phyloP scores from a whole-genome alignment of 305 asterid species.

The Stenogyne calaminthoides region DNA sequence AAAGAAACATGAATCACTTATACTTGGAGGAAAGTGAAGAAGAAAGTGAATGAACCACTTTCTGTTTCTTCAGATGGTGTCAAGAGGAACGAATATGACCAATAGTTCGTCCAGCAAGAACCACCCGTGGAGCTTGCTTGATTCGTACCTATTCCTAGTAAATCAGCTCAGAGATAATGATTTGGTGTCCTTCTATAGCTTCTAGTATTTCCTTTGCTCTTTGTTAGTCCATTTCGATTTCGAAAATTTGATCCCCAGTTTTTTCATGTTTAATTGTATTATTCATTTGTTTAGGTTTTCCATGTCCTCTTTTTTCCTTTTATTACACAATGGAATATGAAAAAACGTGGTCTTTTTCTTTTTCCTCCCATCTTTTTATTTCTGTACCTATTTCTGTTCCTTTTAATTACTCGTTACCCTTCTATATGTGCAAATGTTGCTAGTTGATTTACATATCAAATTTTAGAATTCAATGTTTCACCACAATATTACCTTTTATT shows the following conservation, averaged over 20 bases:
- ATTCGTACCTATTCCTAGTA: not conserved
- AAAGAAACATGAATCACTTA: constrained; percentile 81
- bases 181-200: not conserved
- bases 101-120: not conserved
- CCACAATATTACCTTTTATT: too few species aligned
- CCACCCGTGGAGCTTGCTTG: not conserved
- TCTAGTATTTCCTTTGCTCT: not conserved
- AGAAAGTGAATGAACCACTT: constrained; percentile 53
- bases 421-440: not conserved
- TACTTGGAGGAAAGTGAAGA: constrained; percentile 58
- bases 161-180: not conserved
- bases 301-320: not conserved
- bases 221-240: not conserved
- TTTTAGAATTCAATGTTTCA: too few species aligned
- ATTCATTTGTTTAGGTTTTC: not conserved
- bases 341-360: not conserved
- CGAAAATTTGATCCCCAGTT: not conserved
- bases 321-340: not conserved
- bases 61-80: not conserved
- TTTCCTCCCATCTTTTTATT: not conserved
- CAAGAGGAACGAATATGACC: too few species aligned
- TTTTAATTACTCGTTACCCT: not conserved
- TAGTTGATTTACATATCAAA: too few species aligned
- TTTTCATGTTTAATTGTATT: not conserved
- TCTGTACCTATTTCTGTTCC: not conserved